Evolutionary conservation across 2,329 filamentous ascomycete species (phyloP).

Genomic region (Beauveria brongniartii): DNA sequence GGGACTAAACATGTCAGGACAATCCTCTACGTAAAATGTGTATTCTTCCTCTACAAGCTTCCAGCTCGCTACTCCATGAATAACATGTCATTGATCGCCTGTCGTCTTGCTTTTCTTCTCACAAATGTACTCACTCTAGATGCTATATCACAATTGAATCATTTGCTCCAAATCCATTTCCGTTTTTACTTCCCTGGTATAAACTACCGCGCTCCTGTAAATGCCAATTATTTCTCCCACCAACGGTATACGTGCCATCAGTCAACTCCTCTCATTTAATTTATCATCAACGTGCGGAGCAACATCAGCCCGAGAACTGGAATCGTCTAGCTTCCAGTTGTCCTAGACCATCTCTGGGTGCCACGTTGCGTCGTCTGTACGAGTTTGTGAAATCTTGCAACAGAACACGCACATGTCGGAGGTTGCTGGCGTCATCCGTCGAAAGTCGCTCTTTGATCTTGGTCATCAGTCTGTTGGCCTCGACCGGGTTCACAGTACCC

Average conservation of each 20-base stretch:
- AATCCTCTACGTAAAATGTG: neutral
- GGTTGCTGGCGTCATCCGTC: slow-evolving; percentile 48
- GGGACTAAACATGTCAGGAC: neutral
- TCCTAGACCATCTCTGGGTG: slow-evolving; percentile 85
- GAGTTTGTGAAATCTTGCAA: slow-evolving; percentile 96
- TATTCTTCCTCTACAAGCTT: neutral
- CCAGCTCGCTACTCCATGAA: neutral
- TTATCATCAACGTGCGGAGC: neutral
- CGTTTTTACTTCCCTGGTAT: slow-evolving; percentile 5
- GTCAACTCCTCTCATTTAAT: slow-evolving; percentile 5
- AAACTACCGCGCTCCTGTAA: slow-evolving; percentile 11
- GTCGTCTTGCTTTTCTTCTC: neutral
- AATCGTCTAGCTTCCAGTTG: slow-evolving; percentile 81
- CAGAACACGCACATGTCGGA: slow-evolving; percentile 72
- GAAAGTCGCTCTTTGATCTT: slow-evolving; percentile 74
- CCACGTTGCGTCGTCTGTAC: slow-evolving; percentile 87
- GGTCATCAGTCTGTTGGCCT: slow-evolving; percentile 71
- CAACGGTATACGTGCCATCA: slow-evolving; percentile 12
- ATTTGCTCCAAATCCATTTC: slow-evolving; percentile 5
- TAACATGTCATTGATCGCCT: neutral
- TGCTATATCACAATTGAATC: slow-evolving; percentile 11
- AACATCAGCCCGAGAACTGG: slow-evolving; percentile 52
- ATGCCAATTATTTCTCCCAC: slow-evolving; percentile 14
- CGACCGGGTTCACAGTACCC: slow-evolving; percentile 70
- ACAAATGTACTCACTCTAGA: slow-evolving; percentile 3